Percentiles rank a stretch among this genome's conserved stretches.
phyloP scores from a whole-genome alignment of 108 stramenopile genomes.

The Mayamaea pseudoterrestris region DNA sequence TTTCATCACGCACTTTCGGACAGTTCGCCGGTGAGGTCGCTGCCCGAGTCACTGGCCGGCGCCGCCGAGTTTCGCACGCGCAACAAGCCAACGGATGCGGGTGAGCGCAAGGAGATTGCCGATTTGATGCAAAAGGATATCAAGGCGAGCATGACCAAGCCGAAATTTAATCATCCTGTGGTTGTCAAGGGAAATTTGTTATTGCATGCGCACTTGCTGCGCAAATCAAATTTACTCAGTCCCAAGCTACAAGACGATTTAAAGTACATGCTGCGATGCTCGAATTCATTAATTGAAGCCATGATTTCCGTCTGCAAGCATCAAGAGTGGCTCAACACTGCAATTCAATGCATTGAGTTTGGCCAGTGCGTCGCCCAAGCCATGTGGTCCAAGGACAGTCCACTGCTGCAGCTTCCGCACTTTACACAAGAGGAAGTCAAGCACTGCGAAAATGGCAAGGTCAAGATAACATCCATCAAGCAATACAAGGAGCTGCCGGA shows the following conservation, averaged over 20 bases:
- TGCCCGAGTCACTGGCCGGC: constrained; percentile 80
- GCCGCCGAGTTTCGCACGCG: constrained; percentile 81
- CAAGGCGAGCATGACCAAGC: constrained; percentile 78
- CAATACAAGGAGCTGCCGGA: constrained; percentile 67
- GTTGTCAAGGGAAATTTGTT: constrained; percentile 92
- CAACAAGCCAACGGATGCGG: constrained; percentile 53
- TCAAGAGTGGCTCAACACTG: constrained; percentile 76
- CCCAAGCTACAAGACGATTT: constrained; percentile 51
- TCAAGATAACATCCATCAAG: constrained; percentile 28
- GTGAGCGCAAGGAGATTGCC: constrained; percentile 53
- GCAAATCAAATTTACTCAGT: constrained; percentile 27
- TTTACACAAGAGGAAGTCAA: constrained; percentile 71
- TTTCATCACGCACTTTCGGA: constrained; percentile 82
- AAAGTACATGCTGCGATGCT: constrained; percentile 69
- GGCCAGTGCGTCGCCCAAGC: constrained; percentile 89
- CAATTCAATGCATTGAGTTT: constrained; percentile 82
- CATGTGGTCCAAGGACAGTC: constrained; percentile 79
- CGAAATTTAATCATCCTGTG: constrained; percentile 77
- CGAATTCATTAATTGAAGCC: constrained; percentile 85
- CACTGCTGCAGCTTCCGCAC: constrained; percentile 85
- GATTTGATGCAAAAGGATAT: constrained; percentile 36
- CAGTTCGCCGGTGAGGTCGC: constrained; percentile 52
- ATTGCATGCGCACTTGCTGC: constrained; percentile 81
- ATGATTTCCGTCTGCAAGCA: constrained; percentile 92
- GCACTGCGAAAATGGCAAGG: constrained; percentile 55